These are phyloP conservation scores for Chaetomium sp. DNA, from an alignment of 2,329 filamentous ascomycete genomes.

Conservation along the genomic window DNA sequence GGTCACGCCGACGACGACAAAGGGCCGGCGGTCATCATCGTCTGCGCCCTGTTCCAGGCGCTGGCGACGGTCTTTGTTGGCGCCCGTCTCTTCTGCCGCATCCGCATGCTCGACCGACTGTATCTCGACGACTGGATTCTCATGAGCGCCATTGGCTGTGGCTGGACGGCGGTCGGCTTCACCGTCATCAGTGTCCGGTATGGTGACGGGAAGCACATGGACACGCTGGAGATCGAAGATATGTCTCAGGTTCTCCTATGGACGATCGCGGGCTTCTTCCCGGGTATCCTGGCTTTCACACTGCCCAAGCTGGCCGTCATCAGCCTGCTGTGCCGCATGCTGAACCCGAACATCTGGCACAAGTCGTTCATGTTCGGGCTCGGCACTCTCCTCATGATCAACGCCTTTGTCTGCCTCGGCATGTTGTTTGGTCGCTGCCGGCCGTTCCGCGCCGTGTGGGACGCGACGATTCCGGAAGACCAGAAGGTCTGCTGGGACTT, in stretches of 20 bases:
- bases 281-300: conserved; percentile 34
- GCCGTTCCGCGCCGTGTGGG: conserved; percentile 35
- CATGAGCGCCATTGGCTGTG: conserved; percentile 18
- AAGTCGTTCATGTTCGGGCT: conserved; percentile 30
- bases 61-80: conserved; percentile 28
- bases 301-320: conserved; percentile 38
- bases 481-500: conserved; percentile 29
- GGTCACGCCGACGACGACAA: conserved; percentile 23
- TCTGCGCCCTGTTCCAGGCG: conserved; percentile 28
- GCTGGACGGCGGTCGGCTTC: conserved; percentile 30
- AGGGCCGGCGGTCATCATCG: conserved; percentile 30
- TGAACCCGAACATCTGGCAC: conserved; percentile 28
- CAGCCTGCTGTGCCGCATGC: conserved; percentile 32
- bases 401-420: conserved; percentile 31
- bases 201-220: conserved; percentile 36
- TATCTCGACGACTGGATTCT: conserved; percentile 30
- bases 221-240: conserved; percentile 25
- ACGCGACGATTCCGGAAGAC: conserved; percentile 24
- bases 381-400: conserved; percentile 26
- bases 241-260: conserved; percentile 28
- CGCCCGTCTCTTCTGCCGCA: conserved; percentile 31
- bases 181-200: conserved; percentile 28
- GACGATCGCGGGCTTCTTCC: conserved; percentile 32
- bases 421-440: conserved; percentile 38
- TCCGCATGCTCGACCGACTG: conserved; percentile 27